Conservation (phyloP, 1,284 basidiomycete genomes). For the Calocybe gambosa region DNA sequence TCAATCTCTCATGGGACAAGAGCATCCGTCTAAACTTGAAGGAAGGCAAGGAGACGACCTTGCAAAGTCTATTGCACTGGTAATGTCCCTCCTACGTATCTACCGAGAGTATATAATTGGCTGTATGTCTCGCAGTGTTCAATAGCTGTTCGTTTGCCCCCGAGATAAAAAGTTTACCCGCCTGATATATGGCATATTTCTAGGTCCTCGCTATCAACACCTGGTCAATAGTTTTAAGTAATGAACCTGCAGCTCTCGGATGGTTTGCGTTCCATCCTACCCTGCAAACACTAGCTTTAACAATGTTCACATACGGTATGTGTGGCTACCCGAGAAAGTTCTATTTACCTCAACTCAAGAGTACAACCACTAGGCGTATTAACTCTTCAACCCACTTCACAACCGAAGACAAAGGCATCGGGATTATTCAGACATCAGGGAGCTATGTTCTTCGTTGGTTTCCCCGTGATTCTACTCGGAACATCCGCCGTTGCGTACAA, state of each 20-base stretch:
- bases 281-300: conserved; percentile 50
- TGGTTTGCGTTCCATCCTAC: conserved; percentile 66
- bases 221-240: conserved; percentile 50
- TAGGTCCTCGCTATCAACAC: conserved; percentile 43
- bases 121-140: conserved; percentile 3
- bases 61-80: conserved; percentile 33
- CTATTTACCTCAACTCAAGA: background rate
- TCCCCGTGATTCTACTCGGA: conserved; percentile 51
- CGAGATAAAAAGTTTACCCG: background rate
- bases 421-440: conserved; percentile 62
- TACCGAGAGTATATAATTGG: background rate
- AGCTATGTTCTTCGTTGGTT: conserved; percentile 44
- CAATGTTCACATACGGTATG: conserved; percentile 54
- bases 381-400: conserved; percentile 70
- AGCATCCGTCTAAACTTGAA: conserved; percentile 32
- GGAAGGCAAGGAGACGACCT: conserved; percentile 33
- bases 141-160: conserved; percentile 21
- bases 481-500: conserved; percentile 48
- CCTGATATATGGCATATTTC: background rate
- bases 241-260: conserved; percentile 40
- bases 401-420: conserved; percentile 57
- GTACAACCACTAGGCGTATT: conserved; percentile 45
- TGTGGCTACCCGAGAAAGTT: conserved; percentile 8
- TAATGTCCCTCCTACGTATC: conserved; percentile 19
- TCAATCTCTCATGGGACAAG: conserved; percentile 25